Percentiles rank a stretch among this genome's conserved stretches.
These are phyloP conservation scores for Amesomyces nigricolor DNA, from an alignment of 2,329 filamentous ascomycete genomes.

Conservation along the genomic window DNA sequence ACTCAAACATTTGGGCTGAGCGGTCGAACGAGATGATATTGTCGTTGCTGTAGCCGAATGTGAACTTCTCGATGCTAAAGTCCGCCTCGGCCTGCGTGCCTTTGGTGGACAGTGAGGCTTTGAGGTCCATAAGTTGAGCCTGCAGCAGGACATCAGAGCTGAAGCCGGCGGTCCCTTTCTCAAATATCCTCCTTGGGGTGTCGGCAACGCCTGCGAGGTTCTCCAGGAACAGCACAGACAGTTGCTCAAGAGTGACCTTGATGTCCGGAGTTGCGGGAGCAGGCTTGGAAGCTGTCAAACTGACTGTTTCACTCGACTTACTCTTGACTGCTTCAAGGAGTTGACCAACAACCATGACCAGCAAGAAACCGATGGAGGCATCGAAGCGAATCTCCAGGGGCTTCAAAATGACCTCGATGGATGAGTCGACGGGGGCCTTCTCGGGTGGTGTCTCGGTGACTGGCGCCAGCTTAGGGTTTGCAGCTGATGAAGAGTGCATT, in stretches of 20 bases:
- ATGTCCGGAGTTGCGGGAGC: conserved; percentile 34
- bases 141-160: conserved; percentile 49
- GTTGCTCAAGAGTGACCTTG: conserved; percentile 42
- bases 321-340: conserved; percentile 43
- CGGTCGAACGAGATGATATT: conserved; percentile 60
- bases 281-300: conserved; percentile 10
- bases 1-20: conserved; percentile 51
- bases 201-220: conserved; percentile 49
- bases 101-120: conserved; percentile 29
- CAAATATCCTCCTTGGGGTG: conserved; percentile 41
- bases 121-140: conserved; percentile 42
- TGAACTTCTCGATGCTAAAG: conserved; percentile 51
- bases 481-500: conserved; percentile 31
- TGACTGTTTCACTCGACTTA: conserved; percentile 16
- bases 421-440: conserved; percentile 28
- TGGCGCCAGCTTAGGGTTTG: conserved; percentile 30
- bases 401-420: conserved; percentile 47
- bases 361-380: conserved; percentile 49
- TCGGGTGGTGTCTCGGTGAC: conserved; percentile 2
- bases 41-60: conserved; percentile 56
- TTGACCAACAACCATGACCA: conserved; percentile 46
- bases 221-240: conserved; percentile 53
- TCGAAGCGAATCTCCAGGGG: conserved; percentile 51
- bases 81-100: conserved; percentile 32
- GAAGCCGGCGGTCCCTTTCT: conserved; percentile 36